Base-by-base conservation (phyloP, 139 green algal genomes). In the Yamagishiella unicocca region DNA sequence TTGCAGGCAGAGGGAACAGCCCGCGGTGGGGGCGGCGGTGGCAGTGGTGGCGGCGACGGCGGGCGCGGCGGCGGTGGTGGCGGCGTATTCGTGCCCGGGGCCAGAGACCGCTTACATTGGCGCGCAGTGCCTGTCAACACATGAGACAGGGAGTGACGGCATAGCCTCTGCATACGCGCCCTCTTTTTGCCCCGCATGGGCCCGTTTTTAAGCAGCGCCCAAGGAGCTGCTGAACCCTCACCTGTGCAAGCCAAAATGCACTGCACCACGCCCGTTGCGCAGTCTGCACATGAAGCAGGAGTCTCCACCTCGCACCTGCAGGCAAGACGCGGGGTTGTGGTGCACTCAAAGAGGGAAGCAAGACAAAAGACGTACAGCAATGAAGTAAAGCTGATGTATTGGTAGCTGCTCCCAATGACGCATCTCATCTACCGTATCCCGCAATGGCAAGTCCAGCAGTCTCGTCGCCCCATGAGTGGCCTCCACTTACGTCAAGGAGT, bases 51-150 rank as follows among this genome's bases (percentile, higher is more conserved):
- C 42, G 42, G 62, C 79, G 79, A 40, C 5, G 79, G 62, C 43
- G 79, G 62, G 29, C 79, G 79, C 4, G 79, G 79, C 22, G 79
- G 79, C 4, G 79, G 79, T 42, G 79, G 79, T 24, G 79, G 79
- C 17, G 79, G 58, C 42, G 27, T 45, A 1, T 0, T 2, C 1
- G 22, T 31, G 38, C 38, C 61, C 1, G 78, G 55, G 5, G 55
- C 58, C 24, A 33, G 58, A 2, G 58, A n/a, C 40, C 21, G 25
- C 37, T 72, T 29, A 35, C 79, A 85, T 50, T 55, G 24, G 1
- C 42, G 35, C 5, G 79, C 35, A 1, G 61, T 76, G 43, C 79
- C 79, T 76, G 64, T 42, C 64, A 2, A 72, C n/a, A 12, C 29
- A 72, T 3, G 64, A 40, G 17, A n/a, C 29, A 43, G 12, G 12